These are phyloP conservation scores for Trichaptum fuscoviolaceum DNA, from an alignment of 768 basidiomycete genomes.

Conservation along the genomic window DNA sequence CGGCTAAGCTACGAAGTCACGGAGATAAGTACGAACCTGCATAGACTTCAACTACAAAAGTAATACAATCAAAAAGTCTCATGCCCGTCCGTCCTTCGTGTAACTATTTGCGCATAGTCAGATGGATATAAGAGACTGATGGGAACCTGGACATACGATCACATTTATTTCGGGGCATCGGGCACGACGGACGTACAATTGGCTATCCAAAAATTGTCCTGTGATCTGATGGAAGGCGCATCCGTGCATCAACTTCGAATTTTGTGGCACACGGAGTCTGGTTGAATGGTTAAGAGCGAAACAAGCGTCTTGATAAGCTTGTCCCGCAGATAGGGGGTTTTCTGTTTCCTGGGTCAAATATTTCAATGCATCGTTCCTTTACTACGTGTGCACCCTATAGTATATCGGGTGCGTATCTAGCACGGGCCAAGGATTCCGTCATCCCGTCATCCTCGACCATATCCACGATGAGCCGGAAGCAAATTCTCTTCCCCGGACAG, in stretches of 20 bases:
- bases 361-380: neutral
- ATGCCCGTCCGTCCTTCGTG: neutral
- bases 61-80: too few relatives aligned
- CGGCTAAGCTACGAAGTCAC: neutral
- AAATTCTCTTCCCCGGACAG: neutral
- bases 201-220: neutral
- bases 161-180: neutral
- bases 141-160: neutral
- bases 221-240: neutral
- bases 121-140: neutral
- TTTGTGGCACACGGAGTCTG: neutral
- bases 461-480: neutral
- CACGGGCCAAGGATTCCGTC: neutral
- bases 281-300: neutral
- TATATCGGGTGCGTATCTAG: neutral
- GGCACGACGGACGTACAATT: neutral
- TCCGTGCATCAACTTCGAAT: neutral
- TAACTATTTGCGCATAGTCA: neutral
- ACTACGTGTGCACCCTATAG: too few relatives aligned
- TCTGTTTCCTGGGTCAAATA: neutral
- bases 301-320: neutral
- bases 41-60: too few relatives aligned
- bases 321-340: neutral
- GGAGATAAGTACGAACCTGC: neutral
- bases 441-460: neutral